These are phyloP conservation scores for Cryptosporidium bovis DNA, from an alignment of 169 alveolate genomes.

Conservation along the genomic window DNA sequence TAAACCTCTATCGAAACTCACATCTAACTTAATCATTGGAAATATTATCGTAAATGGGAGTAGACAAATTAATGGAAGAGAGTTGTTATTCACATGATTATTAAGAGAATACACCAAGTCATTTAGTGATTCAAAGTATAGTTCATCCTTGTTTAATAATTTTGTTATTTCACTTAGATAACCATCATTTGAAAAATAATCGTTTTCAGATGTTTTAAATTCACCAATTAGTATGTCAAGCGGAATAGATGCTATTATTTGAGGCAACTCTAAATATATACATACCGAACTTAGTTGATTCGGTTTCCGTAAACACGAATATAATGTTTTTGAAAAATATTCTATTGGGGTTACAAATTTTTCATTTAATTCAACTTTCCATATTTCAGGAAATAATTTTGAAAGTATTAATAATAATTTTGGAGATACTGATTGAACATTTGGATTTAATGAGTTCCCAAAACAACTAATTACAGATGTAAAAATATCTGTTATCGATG, in stretches of 20 bases:
- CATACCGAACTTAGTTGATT: slow-evolving; percentile 24
- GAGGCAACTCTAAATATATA: slow-evolving; percentile 30
- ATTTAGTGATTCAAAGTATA: slow-evolving; percentile 18
- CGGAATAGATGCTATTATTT: slow-evolving; percentile 6
- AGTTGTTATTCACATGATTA: neutral
- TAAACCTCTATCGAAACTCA: neutral
- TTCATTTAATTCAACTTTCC: neutral
- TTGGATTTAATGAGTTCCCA: slow-evolving; percentile 5
- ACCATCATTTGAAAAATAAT: neutral
- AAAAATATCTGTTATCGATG: neutral
- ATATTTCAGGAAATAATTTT: slow-evolving; percentile 40
- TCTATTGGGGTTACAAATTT: slow-evolving; percentile 11
- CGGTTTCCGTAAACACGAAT: slow-evolving; percentile 10
- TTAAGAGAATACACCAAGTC: slow-evolving; percentile 1
- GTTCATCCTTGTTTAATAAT: slow-evolving; percentile 1
- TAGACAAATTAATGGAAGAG: slow-evolving; percentile 20
- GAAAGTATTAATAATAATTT: neutral
- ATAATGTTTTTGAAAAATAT: slow-evolving; percentile 14
- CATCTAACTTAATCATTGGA: slow-evolving; percentile 5
- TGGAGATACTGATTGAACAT: slow-evolving; percentile 60
- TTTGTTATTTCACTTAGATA: slow-evolving; percentile 1
- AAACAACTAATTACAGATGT: slow-evolving; percentile 10
- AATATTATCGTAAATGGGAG: slow-evolving; percentile 27
- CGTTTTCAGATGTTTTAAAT: neutral
- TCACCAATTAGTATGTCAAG: slow-evolving; percentile 26